A percentile compares a stretch with the other conserved stretches of the same genome.
Evolutionary conservation across 345 rosid species (phyloP).

Genomic region (Capsella bursapastoris): DNA sequence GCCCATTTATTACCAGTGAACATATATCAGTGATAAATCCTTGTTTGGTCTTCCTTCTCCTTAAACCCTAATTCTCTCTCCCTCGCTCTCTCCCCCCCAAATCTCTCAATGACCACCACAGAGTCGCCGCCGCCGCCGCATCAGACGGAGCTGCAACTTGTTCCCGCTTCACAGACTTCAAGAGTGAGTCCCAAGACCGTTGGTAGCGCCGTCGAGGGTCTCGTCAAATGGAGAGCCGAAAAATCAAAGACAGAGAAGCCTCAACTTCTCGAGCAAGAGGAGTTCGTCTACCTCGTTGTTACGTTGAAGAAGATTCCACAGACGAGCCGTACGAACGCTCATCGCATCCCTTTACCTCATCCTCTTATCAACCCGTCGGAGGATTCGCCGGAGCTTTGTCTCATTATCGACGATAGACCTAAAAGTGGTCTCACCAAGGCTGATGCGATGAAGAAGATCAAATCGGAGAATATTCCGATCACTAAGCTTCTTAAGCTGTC

Average conservation of each 20-base stretch:
- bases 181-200: slow-evolving; percentile 49
- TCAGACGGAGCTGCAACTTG: slow-evolving; percentile 23
- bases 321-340: slow-evolving; percentile 54
- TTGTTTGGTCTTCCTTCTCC: not conserved
- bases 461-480: slow-evolving; percentile 64
- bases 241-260: slow-evolving; percentile 57
- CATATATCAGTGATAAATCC: slow-evolving; percentile 20
- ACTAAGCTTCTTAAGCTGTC: slow-evolving; percentile 70
- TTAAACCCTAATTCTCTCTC: slow-evolving; percentile 40
- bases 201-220: slow-evolving; percentile 52
- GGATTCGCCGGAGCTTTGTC: slow-evolving; percentile 63
- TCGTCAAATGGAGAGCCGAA: slow-evolving; percentile 60
- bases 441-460: slow-evolving; percentile 61
- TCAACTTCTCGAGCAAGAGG: slow-evolving; percentile 75
- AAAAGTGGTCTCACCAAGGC: slow-evolving; percentile 69
- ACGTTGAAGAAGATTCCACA: slow-evolving; percentile 74
- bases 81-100: not conserved
- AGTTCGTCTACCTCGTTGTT: slow-evolving; percentile 60
- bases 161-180: not conserved
- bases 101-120: slow-evolving; percentile 36
- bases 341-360: slow-evolving; percentile 59
- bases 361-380: slow-evolving; percentile 49
- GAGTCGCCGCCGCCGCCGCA: slow-evolving; percentile 28
- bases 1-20: slow-evolving; percentile 14
- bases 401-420: slow-evolving; percentile 75